These are phyloP conservation scores for Arthrinium phaeospermum DNA, from an alignment of 2,329 filamentous ascomycete species.

Conservation along the genomic window DNA sequence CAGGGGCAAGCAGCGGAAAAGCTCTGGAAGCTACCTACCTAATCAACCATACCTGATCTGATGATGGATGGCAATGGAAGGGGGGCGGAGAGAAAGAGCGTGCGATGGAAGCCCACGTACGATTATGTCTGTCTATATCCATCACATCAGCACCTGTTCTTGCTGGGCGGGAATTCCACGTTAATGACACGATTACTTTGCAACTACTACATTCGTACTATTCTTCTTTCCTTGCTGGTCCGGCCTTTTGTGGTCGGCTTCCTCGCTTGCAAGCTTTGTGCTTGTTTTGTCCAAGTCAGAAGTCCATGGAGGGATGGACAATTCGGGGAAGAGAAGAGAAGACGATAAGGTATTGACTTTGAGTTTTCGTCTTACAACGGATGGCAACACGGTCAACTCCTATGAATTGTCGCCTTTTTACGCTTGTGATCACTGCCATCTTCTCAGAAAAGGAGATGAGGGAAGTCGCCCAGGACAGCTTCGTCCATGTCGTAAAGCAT, in stretches of 20 bases:
- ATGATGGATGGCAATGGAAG: background rate
- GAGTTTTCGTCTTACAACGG: no score
- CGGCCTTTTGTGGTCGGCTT: background rate
- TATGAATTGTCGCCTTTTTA: no score
- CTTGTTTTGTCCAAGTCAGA: background rate
- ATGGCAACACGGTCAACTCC: background rate
- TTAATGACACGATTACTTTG: background rate
- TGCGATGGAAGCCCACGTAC: background rate
- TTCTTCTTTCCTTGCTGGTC: background rate
- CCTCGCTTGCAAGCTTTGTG: background rate
- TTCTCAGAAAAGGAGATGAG: background rate
- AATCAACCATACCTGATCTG: background rate
- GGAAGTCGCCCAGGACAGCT: background rate
- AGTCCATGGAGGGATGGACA: no score
- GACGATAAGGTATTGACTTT: no score
- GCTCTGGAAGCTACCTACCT: constrained; percentile 6
- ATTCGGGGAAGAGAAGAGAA: no score
- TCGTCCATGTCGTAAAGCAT: background rate
- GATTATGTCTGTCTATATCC: background rate
- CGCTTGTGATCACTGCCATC: no score
- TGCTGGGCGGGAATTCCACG: constrained; percentile 1
- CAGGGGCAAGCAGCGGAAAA: background rate
- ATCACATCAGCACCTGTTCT: background rate
- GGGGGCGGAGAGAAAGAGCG: background rate
- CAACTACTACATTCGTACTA: background rate